phyloP scores from a whole-genome alignment of 192 early-diverging fungal genomes.

The Gorgonomyces haynaldii region DNA sequence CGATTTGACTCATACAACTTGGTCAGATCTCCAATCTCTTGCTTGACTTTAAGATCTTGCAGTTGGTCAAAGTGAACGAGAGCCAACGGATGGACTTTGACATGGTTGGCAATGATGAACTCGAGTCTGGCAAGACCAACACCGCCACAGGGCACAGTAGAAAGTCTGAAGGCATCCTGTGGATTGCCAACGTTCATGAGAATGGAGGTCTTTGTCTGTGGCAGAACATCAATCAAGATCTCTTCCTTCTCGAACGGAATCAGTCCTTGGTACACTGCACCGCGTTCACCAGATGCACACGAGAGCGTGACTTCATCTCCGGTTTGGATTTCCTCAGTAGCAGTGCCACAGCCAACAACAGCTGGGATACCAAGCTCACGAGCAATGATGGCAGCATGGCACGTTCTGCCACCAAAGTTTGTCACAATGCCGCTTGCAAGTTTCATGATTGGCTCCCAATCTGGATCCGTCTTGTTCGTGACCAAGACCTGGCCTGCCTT shows the following conservation, averaged over 20 bases:
- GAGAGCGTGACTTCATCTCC: constrained; percentile 5
- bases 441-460: constrained; percentile 18
- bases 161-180: constrained; percentile 4
- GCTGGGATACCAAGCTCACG: constrained; percentile 16
- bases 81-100: constrained; percentile 15
- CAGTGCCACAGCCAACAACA: constrained; percentile 12
- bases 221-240: constrained; percentile 1
- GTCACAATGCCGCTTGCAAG: constrained; percentile 11
- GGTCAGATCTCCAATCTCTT: constrained; percentile 9
- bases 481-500: constrained; percentile 11
- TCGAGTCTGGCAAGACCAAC: constrained; percentile 13
- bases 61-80: constrained; percentile 5
- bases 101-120: constrained; percentile 16
- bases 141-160: constrained; percentile 3
- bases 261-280: neutral
- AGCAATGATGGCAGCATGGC: constrained; percentile 15
- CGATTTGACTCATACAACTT: neutral
- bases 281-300: neutral
- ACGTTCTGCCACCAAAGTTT: constrained; percentile 9
- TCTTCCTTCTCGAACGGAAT: constrained; percentile 5
- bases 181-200: constrained; percentile 14
- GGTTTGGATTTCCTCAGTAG: constrained; percentile 8
- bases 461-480: constrained; percentile 10
- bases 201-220: constrained; percentile 5
- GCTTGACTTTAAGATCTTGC: neutral